Conservation (phyloP, 2,329 filamentous ascomycete species). For the Scedosporium aurantiacum region DNA sequence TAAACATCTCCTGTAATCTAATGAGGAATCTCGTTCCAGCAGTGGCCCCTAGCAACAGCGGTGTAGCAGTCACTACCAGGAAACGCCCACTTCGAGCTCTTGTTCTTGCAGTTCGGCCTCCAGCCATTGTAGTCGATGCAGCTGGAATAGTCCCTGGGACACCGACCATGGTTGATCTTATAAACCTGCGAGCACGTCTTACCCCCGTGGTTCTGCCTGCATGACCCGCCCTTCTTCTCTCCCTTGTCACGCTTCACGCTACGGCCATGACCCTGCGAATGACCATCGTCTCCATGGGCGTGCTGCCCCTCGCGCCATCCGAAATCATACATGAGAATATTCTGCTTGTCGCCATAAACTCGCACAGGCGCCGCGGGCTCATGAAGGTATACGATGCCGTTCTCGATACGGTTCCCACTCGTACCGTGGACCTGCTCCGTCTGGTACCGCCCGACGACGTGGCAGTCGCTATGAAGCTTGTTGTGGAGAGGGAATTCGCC, state of each 20-base stretch:
- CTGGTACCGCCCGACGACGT: conserved; percentile 10
- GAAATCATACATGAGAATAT: conserved; percentile 11
- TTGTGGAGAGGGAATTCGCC: conserved; percentile 7
- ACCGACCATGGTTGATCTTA: conserved; percentile 8
- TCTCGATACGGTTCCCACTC: conserved; percentile 6
- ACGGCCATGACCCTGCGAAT: neutral
- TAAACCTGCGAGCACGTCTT: conserved; percentile 7
- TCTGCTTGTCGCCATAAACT: conserved; percentile 5
- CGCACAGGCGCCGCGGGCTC: conserved; percentile 6
- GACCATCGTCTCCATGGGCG: conserved; percentile 6
- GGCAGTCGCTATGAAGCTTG: conserved; percentile 8
- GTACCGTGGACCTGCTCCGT: conserved; percentile 9
- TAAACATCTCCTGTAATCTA: neutral
- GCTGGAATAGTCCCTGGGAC: conserved; percentile 4
- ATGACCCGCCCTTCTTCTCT: conserved; percentile 6
- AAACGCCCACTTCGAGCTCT: conserved; percentile 5
- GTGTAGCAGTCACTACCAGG: conserved; percentile 1
- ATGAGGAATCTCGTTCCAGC: conserved; percentile 7
- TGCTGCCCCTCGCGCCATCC: conserved; percentile 8
- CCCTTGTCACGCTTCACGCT: neutral
- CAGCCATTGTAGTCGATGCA: conserved; percentile 8
- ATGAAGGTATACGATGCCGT: conserved; percentile 10
- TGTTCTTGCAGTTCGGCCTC: conserved; percentile 5
- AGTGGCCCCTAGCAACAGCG: conserved; percentile 8
- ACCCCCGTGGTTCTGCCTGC: conserved; percentile 8